Evolutionary conservation across 306 rosid genomes (phyloP).

Genomic region (Trifolium dubium): DNA sequence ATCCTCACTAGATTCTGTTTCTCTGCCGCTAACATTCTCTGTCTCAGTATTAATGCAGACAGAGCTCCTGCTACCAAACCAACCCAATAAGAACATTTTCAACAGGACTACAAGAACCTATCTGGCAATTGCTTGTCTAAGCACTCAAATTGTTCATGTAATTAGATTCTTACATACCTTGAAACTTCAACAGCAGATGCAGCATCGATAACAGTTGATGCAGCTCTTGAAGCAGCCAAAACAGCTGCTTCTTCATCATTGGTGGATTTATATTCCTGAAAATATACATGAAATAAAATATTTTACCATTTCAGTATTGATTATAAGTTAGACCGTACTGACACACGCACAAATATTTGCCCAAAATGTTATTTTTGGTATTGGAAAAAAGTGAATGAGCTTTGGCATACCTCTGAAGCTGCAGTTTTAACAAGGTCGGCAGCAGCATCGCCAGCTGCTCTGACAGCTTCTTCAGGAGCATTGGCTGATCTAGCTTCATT

Average conservation of each 20-base stretch:
- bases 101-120: slow-evolving; percentile 15
- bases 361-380: neutral
- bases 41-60: slow-evolving; percentile 45
- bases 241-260: slow-evolving; percentile 80
- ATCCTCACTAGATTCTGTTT: slow-evolving; percentile 59
- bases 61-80: slow-evolving; percentile 70
- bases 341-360: neutral
- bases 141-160: slow-evolving; percentile 17
- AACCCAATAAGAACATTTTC: slow-evolving; percentile 40
- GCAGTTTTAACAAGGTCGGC: slow-evolving; percentile 95
- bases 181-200: slow-evolving; percentile 82
- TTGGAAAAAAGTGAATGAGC: neutral
- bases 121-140: slow-evolving; percentile 9
- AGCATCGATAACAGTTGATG: slow-evolving; percentile 92
- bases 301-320: slow-evolving; percentile 10
- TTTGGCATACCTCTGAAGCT: slow-evolving; percentile 74
- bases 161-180: slow-evolving; percentile 57
- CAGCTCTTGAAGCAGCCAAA: slow-evolving; percentile 90
- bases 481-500: slow-evolving; percentile 91
- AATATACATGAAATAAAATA: slow-evolving; percentile 34
- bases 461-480: slow-evolving; percentile 95
- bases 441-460: slow-evolving; percentile 97
- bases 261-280: slow-evolving; percentile 71
- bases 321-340: neutral
- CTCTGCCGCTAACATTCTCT: slow-evolving; percentile 49